Conservation (phyloP, 2,329 filamentous ascomycete species). For the Diplocarpon rosae region DNA sequence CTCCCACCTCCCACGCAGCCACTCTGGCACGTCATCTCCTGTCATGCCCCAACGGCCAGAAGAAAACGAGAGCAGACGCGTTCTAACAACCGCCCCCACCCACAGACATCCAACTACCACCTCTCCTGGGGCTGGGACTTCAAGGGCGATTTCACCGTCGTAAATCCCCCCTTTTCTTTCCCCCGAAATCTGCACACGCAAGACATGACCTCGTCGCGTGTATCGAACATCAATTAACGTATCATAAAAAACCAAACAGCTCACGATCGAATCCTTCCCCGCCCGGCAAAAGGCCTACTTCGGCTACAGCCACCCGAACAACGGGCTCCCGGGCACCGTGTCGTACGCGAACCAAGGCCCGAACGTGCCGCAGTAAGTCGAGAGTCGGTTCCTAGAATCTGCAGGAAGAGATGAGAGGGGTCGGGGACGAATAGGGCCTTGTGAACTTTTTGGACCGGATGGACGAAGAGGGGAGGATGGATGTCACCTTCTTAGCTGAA, state of each 20-base stretch:
- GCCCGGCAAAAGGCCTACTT: neutral
- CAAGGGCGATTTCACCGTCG: constrained; percentile 3
- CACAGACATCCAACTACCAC: neutral
- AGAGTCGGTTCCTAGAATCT: too few relatives aligned
- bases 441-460: neutral
- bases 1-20: too few relatives aligned
- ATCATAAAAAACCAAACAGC: neutral
- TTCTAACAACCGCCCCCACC: neutral
- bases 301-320: constrained; percentile 1
- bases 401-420: neutral
- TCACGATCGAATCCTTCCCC: neutral
- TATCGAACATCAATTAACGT: neutral
- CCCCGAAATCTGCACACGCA: too few relatives aligned
- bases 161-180: neutral
- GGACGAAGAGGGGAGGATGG: too few relatives aligned
- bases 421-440: neutral
- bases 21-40: too few relatives aligned
- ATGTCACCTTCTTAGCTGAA: too few relatives aligned
- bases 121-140: constrained; percentile 7
- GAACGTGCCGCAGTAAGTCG: neutral
- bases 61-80: neutral
- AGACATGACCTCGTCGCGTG: neutral
- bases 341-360: neutral
- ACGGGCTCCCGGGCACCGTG: neutral
- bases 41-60: neutral